These are phyloP conservation scores for Lichtheimia hyalospora DNA, from an alignment of 371 early-diverging fungal genomes.

Conservation along the genomic window DNA sequence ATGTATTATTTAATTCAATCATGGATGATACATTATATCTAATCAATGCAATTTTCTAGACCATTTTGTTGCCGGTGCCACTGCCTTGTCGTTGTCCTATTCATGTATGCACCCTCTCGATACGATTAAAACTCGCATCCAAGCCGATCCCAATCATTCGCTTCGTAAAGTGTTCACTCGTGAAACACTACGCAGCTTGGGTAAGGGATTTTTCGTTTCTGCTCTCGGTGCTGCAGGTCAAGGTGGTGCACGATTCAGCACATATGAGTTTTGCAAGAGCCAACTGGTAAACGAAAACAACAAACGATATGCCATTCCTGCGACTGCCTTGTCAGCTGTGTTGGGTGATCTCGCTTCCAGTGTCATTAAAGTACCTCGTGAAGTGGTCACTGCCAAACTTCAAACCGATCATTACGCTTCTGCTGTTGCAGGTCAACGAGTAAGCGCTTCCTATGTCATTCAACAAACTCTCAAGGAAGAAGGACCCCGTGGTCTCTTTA, in stretches of 20 bases:
- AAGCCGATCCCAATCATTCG: constrained; percentile 42
- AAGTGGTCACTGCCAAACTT: constrained; percentile 78
- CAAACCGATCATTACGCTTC: constrained; percentile 66
- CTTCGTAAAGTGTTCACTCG: constrained; percentile 54
- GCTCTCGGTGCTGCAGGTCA: constrained; percentile 75
- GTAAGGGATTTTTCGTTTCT: constrained; percentile 69
- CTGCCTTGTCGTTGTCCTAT: constrained; percentile 66
- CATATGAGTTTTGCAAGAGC: constrained; percentile 76
- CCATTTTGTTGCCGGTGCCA: constrained; percentile 69
- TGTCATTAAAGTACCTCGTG: constrained; percentile 83
- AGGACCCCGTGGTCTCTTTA: constrained; percentile 71
- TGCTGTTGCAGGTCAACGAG: neutral
- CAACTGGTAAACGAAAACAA: constrained; percentile 44
- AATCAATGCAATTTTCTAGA: constrained; percentile 26
- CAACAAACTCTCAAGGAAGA: constrained; percentile 61
- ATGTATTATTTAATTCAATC: neutral
- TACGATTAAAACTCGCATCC: constrained; percentile 70
- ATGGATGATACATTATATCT: neutral
- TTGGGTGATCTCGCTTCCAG: constrained; percentile 76
- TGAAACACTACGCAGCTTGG: constrained; percentile 53
- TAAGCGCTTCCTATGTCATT: constrained; percentile 51
- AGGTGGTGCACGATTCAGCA: constrained; percentile 76
- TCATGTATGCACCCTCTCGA: constrained; percentile 76
- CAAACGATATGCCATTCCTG: constrained; percentile 43
- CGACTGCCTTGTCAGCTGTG: constrained; percentile 74